Evolutionary conservation across 179 eudicot genomes (phyloP).

Genomic region (Gypsophila paniculata): DNA sequence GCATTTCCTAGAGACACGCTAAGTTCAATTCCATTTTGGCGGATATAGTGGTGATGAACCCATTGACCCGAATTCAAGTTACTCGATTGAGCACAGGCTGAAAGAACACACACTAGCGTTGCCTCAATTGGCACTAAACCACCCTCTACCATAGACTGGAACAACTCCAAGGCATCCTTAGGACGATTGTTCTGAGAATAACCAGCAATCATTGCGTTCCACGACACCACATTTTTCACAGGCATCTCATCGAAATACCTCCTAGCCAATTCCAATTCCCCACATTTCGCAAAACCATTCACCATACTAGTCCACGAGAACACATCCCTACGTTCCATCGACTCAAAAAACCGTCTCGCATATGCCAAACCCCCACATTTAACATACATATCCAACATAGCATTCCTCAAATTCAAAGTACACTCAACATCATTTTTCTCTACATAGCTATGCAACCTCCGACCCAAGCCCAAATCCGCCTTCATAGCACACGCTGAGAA

Average conservation of each 20-base stretch:
- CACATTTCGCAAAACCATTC: conserved; percentile 50
- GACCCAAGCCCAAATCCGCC: conserved; percentile 47
- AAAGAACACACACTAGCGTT: conserved; percentile 37
- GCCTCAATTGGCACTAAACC: conserved; percentile 36
- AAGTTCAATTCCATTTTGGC: conserved; percentile 25
- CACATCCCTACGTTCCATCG: conserved; percentile 54
- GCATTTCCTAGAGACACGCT: conserved; percentile 29
- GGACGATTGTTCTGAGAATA: conserved; percentile 43
- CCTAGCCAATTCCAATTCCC: conserved; percentile 51
- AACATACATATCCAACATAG: conserved; percentile 66
- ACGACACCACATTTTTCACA: conserved; percentile 53
- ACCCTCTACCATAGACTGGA: conserved; percentile 30
- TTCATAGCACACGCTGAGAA: conserved; percentile 53
- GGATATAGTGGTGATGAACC: conserved; percentile 33
- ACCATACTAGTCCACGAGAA: conserved; percentile 79
- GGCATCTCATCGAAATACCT: conserved; percentile 60
- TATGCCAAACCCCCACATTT: conserved; percentile 54
- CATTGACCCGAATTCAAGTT: conserved; percentile 31
- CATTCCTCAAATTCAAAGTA: conserved; percentile 53
- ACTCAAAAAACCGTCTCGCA: conserved; percentile 50
- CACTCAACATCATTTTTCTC: conserved; percentile 27
- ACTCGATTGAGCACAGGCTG: conserved; percentile 44
- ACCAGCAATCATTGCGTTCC: conserved; percentile 79
- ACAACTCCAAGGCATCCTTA: conserved; percentile 30
- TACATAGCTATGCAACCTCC: conserved; percentile 36